Evolutionary conservation across 2,329 filamentous ascomycete species (phyloP).

Genomic region (Iodosphaeria phyllophila): DNA sequence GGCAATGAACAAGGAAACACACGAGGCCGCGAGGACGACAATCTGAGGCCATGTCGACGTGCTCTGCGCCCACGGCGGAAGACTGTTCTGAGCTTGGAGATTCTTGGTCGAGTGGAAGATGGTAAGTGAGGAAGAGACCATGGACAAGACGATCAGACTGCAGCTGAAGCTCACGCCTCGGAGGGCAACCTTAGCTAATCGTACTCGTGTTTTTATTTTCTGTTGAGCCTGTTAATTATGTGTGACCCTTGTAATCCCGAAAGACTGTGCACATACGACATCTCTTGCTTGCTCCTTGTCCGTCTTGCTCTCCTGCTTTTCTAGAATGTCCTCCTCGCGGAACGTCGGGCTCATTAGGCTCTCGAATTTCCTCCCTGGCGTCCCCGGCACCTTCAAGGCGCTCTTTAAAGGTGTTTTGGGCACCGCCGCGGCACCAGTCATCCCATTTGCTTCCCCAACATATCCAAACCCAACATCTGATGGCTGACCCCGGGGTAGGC

Average conservation of each 20-base stretch:
- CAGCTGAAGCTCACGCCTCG: constrained; percentile 93
- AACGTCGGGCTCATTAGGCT: constrained; percentile 87
- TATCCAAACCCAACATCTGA: constrained; percentile 89
- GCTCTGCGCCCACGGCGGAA: constrained; percentile 66
- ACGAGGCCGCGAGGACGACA: constrained; percentile 59
- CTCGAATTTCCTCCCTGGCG: constrained; percentile 49
- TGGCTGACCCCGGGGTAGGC: constrained; percentile 48
- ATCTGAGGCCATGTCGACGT: constrained; percentile 84
- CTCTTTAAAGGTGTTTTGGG: constrained; percentile 75
- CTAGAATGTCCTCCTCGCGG: constrained; percentile 66
- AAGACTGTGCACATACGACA: constrained; percentile 41
- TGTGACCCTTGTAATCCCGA: no score
- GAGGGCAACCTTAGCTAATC: constrained; percentile 88
- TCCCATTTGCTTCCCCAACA: constrained; percentile 42
- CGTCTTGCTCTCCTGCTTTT: constrained; percentile 65
- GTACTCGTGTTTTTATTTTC: constrained; percentile 85
- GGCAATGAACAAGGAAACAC: constrained; percentile 63
- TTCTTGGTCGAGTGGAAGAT: constrained; percentile 80
- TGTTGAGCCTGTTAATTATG: constrained; percentile 23
- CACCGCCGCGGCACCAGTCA: constrained; percentile 42
- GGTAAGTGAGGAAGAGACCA: constrained; percentile 71
- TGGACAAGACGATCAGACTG: constrained; percentile 80
- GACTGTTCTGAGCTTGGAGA: constrained; percentile 56
- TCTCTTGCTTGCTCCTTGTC: constrained; percentile 80
- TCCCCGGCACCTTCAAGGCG: constrained; percentile 74